Base-by-base conservation (phyloP, 192 early-diverging fungal genomes). In the Allomyces javanicus region DNA sequence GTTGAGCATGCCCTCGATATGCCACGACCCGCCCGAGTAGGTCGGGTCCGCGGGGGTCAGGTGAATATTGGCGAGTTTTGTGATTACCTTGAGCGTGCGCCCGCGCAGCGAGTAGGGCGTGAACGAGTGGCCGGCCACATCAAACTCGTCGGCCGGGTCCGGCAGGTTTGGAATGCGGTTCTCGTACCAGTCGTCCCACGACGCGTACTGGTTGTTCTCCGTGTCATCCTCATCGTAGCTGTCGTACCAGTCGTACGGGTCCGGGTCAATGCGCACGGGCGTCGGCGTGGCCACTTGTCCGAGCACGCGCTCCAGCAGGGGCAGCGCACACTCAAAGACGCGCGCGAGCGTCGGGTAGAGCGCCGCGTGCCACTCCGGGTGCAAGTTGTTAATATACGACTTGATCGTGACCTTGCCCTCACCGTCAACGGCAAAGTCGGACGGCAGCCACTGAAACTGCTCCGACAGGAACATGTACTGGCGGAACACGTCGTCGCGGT, bases 381-480 rank as follows among this genome's bases (percentile, higher is more conserved):
- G 79, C 24, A 88, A 63, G 65, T 88, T 89, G 78, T 89, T 88
- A 75, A 90, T 89, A 70, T 89, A 89, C 1, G 84, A 86, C 40
- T 66, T 50, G 25, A 84, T 71, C 1, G 64, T 62, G 22, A 76
- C 69, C 9, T 70, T n/a, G 27, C 86, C 85, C 24, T 79, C 73
- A 0, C 73, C 64, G 24, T 27, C 63, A 1, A 89, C 75, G 4
- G 69, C 64, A 67, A 87, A 84, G 55, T 86, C 88, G 12, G 81
- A 68, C 0, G 88, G 87, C 22, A 89, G 75, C 86, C 84, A 86
- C 70, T 86, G 80, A 65, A 70, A 84, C 58, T 61, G 19, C 25
- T 50, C 21, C 22, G 65, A 66, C 50, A 40, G 7, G 9, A 40
- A 40, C 50, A 6, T n/a, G 50, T 58, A 58, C 21, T 58, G 50